These are phyloP conservation scores for Eucalyptus leucophloia DNA, from an alignment of 345 rosid species.

Conservation along the genomic window DNA sequence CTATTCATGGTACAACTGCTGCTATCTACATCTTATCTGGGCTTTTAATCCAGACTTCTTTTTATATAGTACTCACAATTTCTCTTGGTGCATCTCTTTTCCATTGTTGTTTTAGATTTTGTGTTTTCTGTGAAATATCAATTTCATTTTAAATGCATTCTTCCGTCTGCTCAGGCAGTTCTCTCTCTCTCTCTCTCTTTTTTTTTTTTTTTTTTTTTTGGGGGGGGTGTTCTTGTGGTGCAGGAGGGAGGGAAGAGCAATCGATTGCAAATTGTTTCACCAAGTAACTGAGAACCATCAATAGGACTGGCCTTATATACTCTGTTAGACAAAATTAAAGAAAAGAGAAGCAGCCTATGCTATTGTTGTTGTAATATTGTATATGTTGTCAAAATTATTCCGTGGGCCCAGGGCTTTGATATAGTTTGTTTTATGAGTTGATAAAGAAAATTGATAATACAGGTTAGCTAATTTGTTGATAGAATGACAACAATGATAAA, in stretches of 20 bases:
- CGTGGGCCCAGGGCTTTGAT: neutral
- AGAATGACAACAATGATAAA: neutral
- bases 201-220: neutral
- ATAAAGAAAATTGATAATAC: neutral
- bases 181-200: no score
- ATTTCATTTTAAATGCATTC: neutral
- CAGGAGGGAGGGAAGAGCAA: neutral
- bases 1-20: conserved; percentile 51
- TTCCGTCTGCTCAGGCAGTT: neutral
- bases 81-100: neutral
- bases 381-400: neutral
- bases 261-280: neutral
- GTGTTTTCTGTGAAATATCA: neutral
- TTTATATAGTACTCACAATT: neutral
- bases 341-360: neutral
- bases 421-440: neutral
- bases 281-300: neutral
- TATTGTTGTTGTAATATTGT: neutral
- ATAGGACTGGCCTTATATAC: neutral
- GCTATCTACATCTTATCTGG: neutral
- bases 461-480: neutral
- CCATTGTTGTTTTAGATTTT: neutral
- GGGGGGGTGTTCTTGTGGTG: neutral
- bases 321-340: neutral
- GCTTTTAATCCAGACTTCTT: neutral